A percentile compares a stretch with the other conserved stretches of the same genome.
Evolutionary conservation across 805 yeast species (phyloP).

Genomic region (Aciculoconidium aculeatum): DNA sequence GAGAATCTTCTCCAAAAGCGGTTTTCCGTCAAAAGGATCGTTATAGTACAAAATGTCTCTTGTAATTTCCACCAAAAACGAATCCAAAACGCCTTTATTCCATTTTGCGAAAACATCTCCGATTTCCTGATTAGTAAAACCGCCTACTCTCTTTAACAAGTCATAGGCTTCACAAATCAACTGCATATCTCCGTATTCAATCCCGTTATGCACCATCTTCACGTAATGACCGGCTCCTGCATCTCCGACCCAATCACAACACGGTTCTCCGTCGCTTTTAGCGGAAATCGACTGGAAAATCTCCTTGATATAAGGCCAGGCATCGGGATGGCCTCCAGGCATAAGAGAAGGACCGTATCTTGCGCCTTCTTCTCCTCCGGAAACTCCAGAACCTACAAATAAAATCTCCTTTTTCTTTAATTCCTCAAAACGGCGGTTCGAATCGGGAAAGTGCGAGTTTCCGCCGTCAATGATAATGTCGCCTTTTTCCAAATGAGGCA

Average conservation of each 20-base stretch:
- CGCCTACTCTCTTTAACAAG: conserved; percentile 89
- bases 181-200: conserved; percentile 99
- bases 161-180: conserved; percentile 97
- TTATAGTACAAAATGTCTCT: conserved; percentile 87
- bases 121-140: conserved; percentile 84
- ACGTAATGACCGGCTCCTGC: conserved; percentile 99
- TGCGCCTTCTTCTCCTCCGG: conserved; percentile 99
- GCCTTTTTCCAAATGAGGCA: conserved; percentile 90
- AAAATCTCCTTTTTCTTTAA: conserved; percentile 79
- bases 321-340: conserved; percentile 99
- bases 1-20: conserved; percentile 92
- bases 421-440: conserved; percentile 93
- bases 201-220: conserved; percentile 99
- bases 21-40: conserved; percentile 81
- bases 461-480: conserved; percentile 99
- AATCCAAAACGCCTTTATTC: conserved; percentile 97
- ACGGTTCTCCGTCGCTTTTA: conserved; percentile 96
- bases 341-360: conserved; percentile 97
- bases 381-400: conserved; percentile 98
- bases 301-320: conserved; percentile 97
- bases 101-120: conserved; percentile 87
- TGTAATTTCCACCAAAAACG: conserved; percentile 94
- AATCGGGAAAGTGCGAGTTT: conserved; percentile 98
- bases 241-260: conserved; percentile 99
- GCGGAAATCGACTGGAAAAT: conserved; percentile 96